A percentile compares a stretch with the other conserved stretches of the same genome.
These are phyloP conservation scores for Friedmanniomyces simplex DNA, from an alignment of 495 filamentous ascomycete genomes.

Conservation along the genomic window DNA sequence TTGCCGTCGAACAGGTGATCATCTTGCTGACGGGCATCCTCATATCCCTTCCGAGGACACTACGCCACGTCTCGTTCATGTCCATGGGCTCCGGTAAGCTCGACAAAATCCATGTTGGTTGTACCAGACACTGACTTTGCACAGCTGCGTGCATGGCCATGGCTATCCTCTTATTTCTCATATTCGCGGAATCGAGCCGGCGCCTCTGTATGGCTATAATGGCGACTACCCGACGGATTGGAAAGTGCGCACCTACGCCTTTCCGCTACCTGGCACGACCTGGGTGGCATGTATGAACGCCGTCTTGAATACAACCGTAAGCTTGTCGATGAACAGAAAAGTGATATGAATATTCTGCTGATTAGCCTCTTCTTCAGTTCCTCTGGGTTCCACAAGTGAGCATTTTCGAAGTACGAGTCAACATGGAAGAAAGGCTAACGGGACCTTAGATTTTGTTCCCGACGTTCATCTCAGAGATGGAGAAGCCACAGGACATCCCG, in stretches of 20 bases:
- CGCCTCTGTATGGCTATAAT: slow-evolving; percentile 49
- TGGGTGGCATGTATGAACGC: slow-evolving; percentile 69
- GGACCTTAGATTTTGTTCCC: slow-evolving; percentile 73
- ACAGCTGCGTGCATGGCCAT: slow-evolving; percentile 67
- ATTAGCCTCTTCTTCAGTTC: background rate
- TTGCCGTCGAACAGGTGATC: slow-evolving; percentile 32
- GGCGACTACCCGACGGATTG: slow-evolving; percentile 35
- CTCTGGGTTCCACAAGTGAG: slow-evolving; percentile 52
- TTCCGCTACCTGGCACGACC: slow-evolving; percentile 54
- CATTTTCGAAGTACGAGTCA: background rate
- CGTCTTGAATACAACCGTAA: slow-evolving; percentile 64
- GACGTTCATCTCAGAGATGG: slow-evolving; percentile 85
- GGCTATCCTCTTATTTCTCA: slow-evolving; percentile 63
- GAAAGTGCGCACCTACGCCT: slow-evolving; percentile 42
- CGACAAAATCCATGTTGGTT: slow-evolving; percentile 46
- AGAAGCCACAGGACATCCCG: slow-evolving; percentile 71
- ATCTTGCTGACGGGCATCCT: slow-evolving; percentile 8
- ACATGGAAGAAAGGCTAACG: background rate
- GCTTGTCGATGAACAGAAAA: no score
- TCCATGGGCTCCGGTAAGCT: slow-evolving; percentile 50
- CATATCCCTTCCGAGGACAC: slow-evolving; percentile 3
- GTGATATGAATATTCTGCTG: no score
- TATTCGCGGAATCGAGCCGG: slow-evolving; percentile 60
- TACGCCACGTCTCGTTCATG: slow-evolving; percentile 42
- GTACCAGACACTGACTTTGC: slow-evolving; percentile 47